These are phyloP conservation scores for Dimargaris xerosporica DNA, from an alignment of 192 early-diverging fungal genomes.

Conservation along the genomic window DNA sequence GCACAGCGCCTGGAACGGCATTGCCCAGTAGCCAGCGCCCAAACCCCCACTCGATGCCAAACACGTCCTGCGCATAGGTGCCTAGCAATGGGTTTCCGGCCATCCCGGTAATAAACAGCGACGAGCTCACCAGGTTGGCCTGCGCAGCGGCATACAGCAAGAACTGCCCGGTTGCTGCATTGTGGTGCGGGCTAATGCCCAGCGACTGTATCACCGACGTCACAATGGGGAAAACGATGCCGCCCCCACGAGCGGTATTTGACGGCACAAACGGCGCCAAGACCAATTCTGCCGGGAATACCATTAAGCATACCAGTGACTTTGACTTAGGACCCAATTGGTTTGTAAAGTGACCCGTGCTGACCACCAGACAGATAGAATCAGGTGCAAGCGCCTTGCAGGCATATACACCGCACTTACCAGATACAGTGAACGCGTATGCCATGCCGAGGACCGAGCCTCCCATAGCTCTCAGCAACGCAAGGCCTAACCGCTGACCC, in stretches of 20 bases:
- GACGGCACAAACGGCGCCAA: constrained; percentile 56
- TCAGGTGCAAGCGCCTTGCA: too few species aligned
- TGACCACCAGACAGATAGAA: too few species aligned
- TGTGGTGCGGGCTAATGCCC: constrained; percentile 23
- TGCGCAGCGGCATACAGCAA: constrained; percentile 45
- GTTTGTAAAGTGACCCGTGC: too few species aligned
- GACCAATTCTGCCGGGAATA: constrained; percentile 34
- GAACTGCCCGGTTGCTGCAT: constrained; percentile 32
- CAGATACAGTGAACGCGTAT: constrained; percentile 31
- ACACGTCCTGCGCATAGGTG: constrained; percentile 36
- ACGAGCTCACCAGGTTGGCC: constrained; percentile 55
- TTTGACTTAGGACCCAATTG: too few species aligned
- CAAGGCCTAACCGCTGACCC: constrained; percentile 43
- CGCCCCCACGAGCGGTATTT: constrained; percentile 62
- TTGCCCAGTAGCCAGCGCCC: constrained; percentile 41
- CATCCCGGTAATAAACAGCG: constrained; percentile 58
- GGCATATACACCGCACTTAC: too few species aligned
- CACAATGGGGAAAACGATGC: constrained; percentile 63
- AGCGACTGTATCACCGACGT: constrained; percentile 41
- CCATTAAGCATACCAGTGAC: too few species aligned
- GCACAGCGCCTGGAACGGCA: constrained; percentile 30
- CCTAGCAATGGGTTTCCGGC: constrained; percentile 58
- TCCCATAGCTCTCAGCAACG: constrained; percentile 35
- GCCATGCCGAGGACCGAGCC: constrained; percentile 33
- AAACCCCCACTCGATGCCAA: constrained; percentile 50